Base-by-base conservation (phyloP, 2,329 filamentous ascomycete species). In the Lachnellula arida region DNA sequence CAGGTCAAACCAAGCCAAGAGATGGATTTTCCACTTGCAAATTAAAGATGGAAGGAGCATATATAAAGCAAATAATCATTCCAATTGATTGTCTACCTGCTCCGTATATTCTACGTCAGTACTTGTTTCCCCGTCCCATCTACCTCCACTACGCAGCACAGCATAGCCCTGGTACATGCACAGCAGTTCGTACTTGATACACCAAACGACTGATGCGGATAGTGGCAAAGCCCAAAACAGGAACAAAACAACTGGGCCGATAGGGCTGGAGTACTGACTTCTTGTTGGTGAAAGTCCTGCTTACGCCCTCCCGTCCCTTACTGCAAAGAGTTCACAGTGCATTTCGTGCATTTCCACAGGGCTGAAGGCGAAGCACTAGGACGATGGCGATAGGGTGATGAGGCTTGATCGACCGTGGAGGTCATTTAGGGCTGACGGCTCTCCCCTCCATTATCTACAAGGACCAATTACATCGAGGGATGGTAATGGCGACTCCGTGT, bases 401-500 rank as follows among this genome's bases (percentile, higher is more conserved):
- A 34, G 49, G 34, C 49, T 22, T 46, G 34, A 49, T 17, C 15
- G 14, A n/a, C 28, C 39, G 15, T 32, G 28, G 28, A 39, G 14
- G 14, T 14, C 48, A 56, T 56, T 59, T 60, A 60, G 56, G 58
- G 58, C 58, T 60, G 58, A 60, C 53, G 42, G 56, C 49, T 23
- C 42, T 25, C 43, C 5, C 37, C 37, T 15, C 17, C 37, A 17
- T 40, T 5, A 15, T 40, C 25, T 28, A 17, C 37, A 40, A 40
- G 14, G 17, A 15, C 37, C 37, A 40, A 40, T 40, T 1, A n/a
- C 3, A 17, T 40, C 12, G 12, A n/a, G 5, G 7, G 6, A 17
- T 15, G 37, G 12, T 1, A 17, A 15, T 40, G 37, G 37, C 37
- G 37, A 40, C 37, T 40, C 37, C 37, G 37, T n/a, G 37, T 4